Conservation (phyloP, 2,329 filamentous ascomycete species). For the Fusarium veterinarium region DNA sequence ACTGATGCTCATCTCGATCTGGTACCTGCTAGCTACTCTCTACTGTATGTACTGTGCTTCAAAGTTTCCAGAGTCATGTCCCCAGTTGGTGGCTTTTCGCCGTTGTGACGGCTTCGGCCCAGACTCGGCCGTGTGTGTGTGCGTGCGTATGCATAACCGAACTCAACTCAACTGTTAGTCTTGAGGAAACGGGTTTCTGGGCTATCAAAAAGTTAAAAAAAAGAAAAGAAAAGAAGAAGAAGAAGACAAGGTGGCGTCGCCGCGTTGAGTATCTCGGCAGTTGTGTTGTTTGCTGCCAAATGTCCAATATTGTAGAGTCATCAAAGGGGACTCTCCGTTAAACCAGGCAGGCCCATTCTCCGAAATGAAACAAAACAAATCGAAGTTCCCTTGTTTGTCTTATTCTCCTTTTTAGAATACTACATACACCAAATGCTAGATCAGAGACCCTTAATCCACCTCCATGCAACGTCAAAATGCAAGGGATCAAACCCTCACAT, state of each 20-base stretch:
- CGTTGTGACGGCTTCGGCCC: conserved; percentile 6
- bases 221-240: neutral
- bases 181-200: conserved; percentile 8
- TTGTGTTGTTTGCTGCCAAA: neutral
- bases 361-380: too few species aligned
- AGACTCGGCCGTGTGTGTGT: neutral
- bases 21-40: neutral
- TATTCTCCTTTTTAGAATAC: neutral
- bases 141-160: neutral
- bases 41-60: neutral
- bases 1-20: neutral
- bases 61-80: neutral
- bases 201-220: neutral
- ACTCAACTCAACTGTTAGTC: neutral
- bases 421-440: neutral
- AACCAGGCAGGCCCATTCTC: too few species aligned
- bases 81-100: neutral
- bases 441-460: conserved; percentile 5
- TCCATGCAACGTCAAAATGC: conserved; percentile 23
- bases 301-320: neutral
- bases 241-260: neutral
- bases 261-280: neutral
- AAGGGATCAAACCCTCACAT: conserved; percentile 3
- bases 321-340: neutral
- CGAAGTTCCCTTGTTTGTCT: neutral